A percentile compares a stretch with the other conserved stretches of the same genome.
Evolutionary conservation across 176 grass and related monocot genomes (phyloP).

Genomic region (Puya raimondii): DNA sequence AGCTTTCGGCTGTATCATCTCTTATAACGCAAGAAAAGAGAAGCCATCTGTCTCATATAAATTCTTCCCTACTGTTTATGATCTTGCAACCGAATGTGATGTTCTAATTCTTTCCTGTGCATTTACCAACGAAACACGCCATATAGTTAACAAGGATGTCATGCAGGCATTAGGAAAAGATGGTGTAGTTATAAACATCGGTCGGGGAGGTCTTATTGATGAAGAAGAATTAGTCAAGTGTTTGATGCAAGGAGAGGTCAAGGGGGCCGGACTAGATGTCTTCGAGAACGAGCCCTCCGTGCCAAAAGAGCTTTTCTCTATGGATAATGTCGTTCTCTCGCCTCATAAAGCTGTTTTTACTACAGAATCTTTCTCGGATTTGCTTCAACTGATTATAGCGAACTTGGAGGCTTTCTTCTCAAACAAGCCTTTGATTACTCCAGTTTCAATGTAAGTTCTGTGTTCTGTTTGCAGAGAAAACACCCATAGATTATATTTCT

Average conservation of each 20-base stretch:
- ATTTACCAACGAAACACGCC: constrained; percentile 37
- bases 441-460: background rate
- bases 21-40: constrained; percentile 40
- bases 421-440: background rate
- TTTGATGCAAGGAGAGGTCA: constrained; percentile 40
- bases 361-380: constrained; percentile 20
- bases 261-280: constrained; percentile 48
- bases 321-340: constrained; percentile 64
- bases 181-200: constrained; percentile 50
- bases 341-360: constrained; percentile 44
- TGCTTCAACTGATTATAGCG: background rate
- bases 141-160: constrained; percentile 30
- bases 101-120: constrained; percentile 44
- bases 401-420: constrained; percentile 1
- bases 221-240: constrained; percentile 58
- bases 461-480: background rate
- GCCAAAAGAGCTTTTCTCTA: constrained; percentile 33
- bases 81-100: constrained; percentile 36
- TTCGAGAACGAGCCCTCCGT: constrained; percentile 41
- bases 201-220: constrained; percentile 49
- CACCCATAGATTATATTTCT: too few species aligned
- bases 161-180: constrained; percentile 44
- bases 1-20: constrained; percentile 41
- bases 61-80: constrained; percentile 12
- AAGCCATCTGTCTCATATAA: constrained; percentile 23